Conservation (phyloP, 2,329 filamentous ascomycete genomes). For the Alternaria rosae region DNA sequence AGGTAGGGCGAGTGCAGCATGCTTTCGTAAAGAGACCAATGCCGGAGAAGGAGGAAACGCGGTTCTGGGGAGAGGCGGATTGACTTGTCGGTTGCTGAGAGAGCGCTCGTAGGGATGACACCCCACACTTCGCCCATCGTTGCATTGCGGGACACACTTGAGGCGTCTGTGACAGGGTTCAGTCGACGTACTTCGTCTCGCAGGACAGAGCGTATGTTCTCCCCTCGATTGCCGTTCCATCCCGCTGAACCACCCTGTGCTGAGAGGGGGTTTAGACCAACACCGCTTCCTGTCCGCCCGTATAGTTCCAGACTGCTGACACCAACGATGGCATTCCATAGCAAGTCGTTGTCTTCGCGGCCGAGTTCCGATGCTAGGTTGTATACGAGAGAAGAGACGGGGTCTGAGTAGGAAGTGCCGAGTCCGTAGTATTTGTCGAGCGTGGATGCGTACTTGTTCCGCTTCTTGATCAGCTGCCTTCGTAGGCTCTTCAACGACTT, state of each 20-base stretch:
- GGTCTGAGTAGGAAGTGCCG: constrained; percentile 91
- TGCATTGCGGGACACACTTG: constrained; percentile 65
- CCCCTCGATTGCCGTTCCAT: constrained; percentile 83
- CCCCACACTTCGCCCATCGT: constrained; percentile 72
- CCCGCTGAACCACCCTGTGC: constrained; percentile 65
- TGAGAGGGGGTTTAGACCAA: constrained; percentile 68
- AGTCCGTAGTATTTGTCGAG: constrained; percentile 84
- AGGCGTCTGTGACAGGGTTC: constrained; percentile 74
- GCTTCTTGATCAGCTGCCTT: constrained; percentile 75
- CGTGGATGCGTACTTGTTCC: constrained; percentile 77
- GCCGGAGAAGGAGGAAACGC: constrained; percentile 87
- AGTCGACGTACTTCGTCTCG: constrained; percentile 93
- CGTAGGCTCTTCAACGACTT: constrained; percentile 77
- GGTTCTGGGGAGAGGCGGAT: constrained; percentile 95
- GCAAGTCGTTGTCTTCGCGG: constrained; percentile 92
- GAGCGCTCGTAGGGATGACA: constrained; percentile 87
- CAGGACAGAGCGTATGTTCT: constrained; percentile 82
- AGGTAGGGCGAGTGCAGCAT: constrained; percentile 98
- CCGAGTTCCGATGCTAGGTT: constrained; percentile 93
- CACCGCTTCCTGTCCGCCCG: constrained; percentile 81
- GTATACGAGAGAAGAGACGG: constrained; percentile 92
- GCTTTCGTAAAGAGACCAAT: constrained; percentile 98
- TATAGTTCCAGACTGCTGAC: constrained; percentile 94
- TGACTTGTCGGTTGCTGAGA: constrained; percentile 87
- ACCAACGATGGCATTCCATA: constrained; percentile 95